Base-by-base conservation (phyloP, 768 basidiomycete genomes). In the Boletellus sp. region DNA sequence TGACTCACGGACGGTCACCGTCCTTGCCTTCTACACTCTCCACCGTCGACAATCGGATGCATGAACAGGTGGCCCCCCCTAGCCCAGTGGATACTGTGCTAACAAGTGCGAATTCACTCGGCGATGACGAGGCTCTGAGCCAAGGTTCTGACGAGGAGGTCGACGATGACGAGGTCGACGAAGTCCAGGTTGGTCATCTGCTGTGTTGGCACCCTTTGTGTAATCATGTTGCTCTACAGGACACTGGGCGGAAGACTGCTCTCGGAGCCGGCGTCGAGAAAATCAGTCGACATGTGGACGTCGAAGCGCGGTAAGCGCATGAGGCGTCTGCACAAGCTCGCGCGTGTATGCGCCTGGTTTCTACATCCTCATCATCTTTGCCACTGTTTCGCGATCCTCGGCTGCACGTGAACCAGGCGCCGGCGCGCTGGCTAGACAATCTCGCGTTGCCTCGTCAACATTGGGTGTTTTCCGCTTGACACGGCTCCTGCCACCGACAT, bases 221-320 rank as follows among this genome's bases (percentile, higher is more conserved):
- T 46, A 17, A 55, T 64, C 45, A 46, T 42, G 8, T 37, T 41
- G 40, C 17, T 43, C 26, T 38, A 32, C 47, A 70, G 66, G 64
- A 64, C 31, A 43, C 45, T 11, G 16, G 24, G 17, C 59, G 70
- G 37, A 71, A 62, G 52, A 70, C 70, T 13, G 57, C 62, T 3
- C 55, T 69, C 0, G 67, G 69, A 19, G 69, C 69, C 9, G 70
- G 70, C 8, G 64, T 70, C 17, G 70, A 70, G 52, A 70, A 70
- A 53, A 55, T 70, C 45, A 71, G 70, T 48, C 57, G 65, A 43
- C 70, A 71, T 48, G 57, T 67, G 33, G 59, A 61, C 5, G 41
- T 41, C 28, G 60, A 57, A 42, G 44, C 33, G 44, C 57, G 59
- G 4, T 64, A 51, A 47, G 36, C 53, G 33, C 39, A 16, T 28